A percentile compares a stretch with the other conserved stretches of the same genome.
Evolutionary conservation across 139 green algal genomes (phyloP).

Genomic region (Desmodesmus armatus): DNA sequence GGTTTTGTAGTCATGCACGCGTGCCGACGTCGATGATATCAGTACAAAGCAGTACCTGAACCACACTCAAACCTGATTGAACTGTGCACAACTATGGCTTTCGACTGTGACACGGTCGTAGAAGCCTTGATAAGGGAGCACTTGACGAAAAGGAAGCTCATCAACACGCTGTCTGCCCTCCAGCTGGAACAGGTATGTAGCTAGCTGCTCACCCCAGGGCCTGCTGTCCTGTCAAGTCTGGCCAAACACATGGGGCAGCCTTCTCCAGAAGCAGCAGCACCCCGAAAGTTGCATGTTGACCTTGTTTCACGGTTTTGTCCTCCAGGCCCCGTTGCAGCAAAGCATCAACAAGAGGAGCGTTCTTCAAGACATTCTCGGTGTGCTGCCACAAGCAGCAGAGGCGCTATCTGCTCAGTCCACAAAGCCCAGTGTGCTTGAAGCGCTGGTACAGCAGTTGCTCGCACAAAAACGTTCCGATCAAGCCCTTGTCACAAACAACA

Average conservation of each 20-base stretch:
- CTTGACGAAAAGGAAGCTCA: conserved; percentile 14
- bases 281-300: too few species aligned
- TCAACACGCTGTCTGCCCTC: not conserved
- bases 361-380: not conserved
- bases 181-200: conserved; percentile 7
- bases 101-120: not conserved
- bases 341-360: conserved; percentile 30
- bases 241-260: not conserved
- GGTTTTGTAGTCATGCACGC: too few species aligned
- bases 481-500: not conserved
- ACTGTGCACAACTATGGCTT: too few species aligned
- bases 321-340: not conserved
- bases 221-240: not conserved
- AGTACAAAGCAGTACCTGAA: too few species aligned
- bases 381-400: not conserved
- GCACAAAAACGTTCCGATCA: too few species aligned
- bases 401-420: not conserved
- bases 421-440: conserved; percentile 8
- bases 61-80: too few species aligned
- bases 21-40: too few species aligned
- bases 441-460: conserved; percentile 1
- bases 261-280: not conserved
- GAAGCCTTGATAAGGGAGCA: conserved; percentile 26
- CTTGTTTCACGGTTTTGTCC: not conserved
- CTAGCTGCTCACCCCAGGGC: not conserved